Conservation (phyloP, 2,329 filamentous ascomycete species). For the Lecanosticta acicola region DNA sequence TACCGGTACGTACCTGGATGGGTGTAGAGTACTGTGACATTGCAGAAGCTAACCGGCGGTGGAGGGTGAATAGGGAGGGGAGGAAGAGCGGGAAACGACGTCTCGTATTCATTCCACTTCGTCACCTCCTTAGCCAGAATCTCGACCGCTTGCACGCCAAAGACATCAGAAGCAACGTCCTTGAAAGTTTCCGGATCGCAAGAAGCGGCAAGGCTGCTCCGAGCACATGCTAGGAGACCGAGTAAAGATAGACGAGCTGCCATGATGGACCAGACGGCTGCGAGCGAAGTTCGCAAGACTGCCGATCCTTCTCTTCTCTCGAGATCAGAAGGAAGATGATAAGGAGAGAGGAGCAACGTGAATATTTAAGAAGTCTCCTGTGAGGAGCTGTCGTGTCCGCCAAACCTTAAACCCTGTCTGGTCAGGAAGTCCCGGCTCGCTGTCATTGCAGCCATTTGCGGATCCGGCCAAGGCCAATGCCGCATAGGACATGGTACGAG, state of each 20-base stretch:
- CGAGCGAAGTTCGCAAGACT: background rate
- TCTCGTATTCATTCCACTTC: constrained; percentile 11
- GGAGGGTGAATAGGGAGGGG: constrained; percentile 1
- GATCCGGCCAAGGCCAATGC: background rate
- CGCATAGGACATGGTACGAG: background rate
- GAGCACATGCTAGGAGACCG: background rate
- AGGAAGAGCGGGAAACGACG: constrained; percentile 1
- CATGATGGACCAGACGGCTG: background rate
- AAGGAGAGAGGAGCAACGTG: background rate
- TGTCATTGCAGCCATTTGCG: background rate
- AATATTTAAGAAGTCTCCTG: background rate
- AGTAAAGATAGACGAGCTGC: background rate
- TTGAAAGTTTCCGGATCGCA: constrained; percentile 3
- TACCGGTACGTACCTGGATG: constrained; percentile 30
- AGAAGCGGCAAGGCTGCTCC: background rate
- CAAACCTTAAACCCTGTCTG: background rate
- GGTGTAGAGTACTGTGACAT: constrained; percentile 34
- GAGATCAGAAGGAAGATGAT: background rate
- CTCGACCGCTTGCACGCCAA: constrained; percentile 5
- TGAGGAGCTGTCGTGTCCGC: background rate
- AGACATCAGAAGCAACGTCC: constrained; percentile 2
- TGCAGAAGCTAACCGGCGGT: constrained; percentile 28
- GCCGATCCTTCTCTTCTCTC: background rate
- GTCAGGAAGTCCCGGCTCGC: background rate
- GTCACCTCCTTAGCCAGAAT: constrained; percentile 6